Base-by-base conservation (phyloP, 345 rosid genomes). In the Reutealis trisperma region DNA sequence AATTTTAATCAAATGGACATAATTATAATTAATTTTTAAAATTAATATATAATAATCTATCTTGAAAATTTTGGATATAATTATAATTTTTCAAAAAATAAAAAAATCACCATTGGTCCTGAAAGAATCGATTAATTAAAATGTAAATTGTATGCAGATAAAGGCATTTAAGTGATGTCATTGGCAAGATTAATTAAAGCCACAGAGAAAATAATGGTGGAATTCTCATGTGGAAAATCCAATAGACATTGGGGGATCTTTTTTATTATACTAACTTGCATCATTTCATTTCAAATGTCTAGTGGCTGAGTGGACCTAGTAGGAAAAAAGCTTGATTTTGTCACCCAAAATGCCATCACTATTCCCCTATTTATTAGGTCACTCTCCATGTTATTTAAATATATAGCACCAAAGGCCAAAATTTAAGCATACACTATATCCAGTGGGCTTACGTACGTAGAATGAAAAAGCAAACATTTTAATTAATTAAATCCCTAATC, bases 271-370 rank as follows among this genome's bases (percentile, higher is more conserved):
- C 41, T 37, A 37, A 37, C 41, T 37, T 4, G 6, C 41, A 5
- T 37, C 41, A 37, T 27, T 15, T n/a, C n/a, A 45, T 15, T 15
- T 15, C 1, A 15, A 42, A 44, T 10, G 44, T 51, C 18, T 75
- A 76, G 83, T 74, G 82, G 80, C 4, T 67, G 11, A 73, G 79
- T 84, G 30, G 41, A 37, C 41, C 41, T 37, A 54, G 14, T 47
- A 12, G 62, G 67, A 67, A 74, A 37, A 37, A 37, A 37, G 71
- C 54, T 75, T 30, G 66, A 47, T 75, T 70, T 72, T 75, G 82
- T 85, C 84, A 49, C 74, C 41, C 82, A 45, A 80, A 80, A 75
- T 75, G 82, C 73, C 27, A 67, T 79, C 81, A 60, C 52, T 18
- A 19, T 69, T 59, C 34, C 63, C 34, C 37, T 4, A 37, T 64